These are phyloP conservation scores for Phytopythium vexans DNA, from an alignment of 352 stramenopile species.

Conservation along the genomic window DNA sequence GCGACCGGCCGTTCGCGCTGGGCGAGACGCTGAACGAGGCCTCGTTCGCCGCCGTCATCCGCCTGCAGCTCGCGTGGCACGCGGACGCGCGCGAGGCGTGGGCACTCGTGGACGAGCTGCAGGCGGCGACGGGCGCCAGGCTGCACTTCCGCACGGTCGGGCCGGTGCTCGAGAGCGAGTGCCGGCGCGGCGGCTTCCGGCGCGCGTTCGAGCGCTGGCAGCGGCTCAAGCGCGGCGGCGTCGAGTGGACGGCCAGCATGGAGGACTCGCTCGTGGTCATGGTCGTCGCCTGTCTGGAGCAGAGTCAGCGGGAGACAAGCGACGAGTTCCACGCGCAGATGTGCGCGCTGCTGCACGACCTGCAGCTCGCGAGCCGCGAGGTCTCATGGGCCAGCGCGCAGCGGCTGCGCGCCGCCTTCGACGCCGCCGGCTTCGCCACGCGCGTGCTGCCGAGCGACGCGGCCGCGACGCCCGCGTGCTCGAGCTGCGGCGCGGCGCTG, in stretches of 20 bases:
- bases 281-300: conserved; percentile 44
- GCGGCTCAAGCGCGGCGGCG: conserved; percentile 40
- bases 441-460: conserved; percentile 38
- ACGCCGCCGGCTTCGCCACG: conserved; percentile 24
- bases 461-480: conserved; percentile 34
- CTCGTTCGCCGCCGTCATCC: conserved; percentile 52
- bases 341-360: conserved; percentile 49
- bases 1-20: conserved; percentile 30
- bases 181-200: conserved; percentile 32
- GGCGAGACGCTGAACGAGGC: conserved; percentile 63
- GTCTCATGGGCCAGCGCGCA: conserved; percentile 45
- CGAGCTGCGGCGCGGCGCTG: conserved; percentile 33
- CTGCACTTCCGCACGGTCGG: conserved; percentile 71
- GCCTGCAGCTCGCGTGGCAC: conserved; percentile 36
- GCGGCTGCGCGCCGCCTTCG: conserved; percentile 40
- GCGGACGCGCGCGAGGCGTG: conserved; percentile 42
- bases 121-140: conserved; percentile 19
- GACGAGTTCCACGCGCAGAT: conserved; percentile 44
- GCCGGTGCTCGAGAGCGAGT: conserved; percentile 59
- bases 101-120: conserved; percentile 41
- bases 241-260: conserved; percentile 76
- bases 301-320: conserved; percentile 13
- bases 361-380: conserved; percentile 53
- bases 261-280: conserved; percentile 70
- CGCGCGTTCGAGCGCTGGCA: conserved; percentile 50